These are phyloP conservation scores for Phaffia rhodozyma DNA, from an alignment of 1,284 basidiomycete genomes.

Conservation along the genomic window DNA sequence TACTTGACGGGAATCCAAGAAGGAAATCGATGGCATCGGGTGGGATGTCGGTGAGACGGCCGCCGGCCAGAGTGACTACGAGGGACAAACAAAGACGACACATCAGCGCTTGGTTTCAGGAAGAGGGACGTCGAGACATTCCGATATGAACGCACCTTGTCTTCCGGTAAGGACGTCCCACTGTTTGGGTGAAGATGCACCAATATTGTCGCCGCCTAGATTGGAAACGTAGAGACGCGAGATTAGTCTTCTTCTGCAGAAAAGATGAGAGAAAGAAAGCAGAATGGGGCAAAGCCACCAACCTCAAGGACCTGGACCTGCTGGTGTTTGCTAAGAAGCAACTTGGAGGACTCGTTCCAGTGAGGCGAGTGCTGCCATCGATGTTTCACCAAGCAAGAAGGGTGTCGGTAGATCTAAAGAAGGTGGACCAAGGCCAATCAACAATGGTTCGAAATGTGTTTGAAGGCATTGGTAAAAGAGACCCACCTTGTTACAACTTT, in stretches of 20 bases:
- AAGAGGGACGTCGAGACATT: not conserved
- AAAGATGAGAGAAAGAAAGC: constrained; percentile 13
- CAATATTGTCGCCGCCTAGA: constrained; percentile 77
- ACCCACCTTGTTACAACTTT: constrained; percentile 74
- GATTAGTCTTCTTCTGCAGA: not conserved
- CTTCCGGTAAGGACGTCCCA: constrained; percentile 74
- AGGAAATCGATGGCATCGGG: constrained; percentile 16
- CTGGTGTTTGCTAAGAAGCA: constrained; percentile 90
- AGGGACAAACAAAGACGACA: not conserved
- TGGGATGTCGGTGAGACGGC: constrained; percentile 37
- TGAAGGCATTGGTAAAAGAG: not conserved
- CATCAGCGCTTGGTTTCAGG: not conserved
- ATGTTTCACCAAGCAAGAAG: constrained; percentile 88
- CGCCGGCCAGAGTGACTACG: constrained; percentile 47
- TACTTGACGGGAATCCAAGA: constrained; percentile 38
- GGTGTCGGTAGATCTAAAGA: constrained; percentile 75
- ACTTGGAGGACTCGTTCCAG: constrained; percentile 91
- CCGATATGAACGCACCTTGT: constrained; percentile 42
- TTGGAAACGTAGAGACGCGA: not conserved
- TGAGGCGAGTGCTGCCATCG: constrained; percentile 96
- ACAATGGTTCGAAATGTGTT: not conserved
- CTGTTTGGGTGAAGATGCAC: constrained; percentile 55
- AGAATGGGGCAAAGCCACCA: constrained; percentile 21
- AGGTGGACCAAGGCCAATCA: constrained; percentile 15
- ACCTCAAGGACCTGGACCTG: constrained; percentile 94